phyloP scores from a whole-genome alignment of 345 rosid genomes.

The Corymbia maculata region DNA sequence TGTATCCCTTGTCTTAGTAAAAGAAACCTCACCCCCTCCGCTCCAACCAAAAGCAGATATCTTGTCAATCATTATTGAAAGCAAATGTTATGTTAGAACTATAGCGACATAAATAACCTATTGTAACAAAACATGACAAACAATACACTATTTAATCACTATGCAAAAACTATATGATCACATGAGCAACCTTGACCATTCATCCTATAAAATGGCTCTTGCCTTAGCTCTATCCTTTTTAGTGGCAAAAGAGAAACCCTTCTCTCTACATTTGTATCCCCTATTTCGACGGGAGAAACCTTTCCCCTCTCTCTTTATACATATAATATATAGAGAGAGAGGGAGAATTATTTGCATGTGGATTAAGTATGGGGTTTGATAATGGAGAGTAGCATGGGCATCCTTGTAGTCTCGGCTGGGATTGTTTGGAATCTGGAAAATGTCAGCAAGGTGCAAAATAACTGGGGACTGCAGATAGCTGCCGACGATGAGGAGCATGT shows the following conservation, averaged over 20 bases:
- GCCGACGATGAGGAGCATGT: neutral
- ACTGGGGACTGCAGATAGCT: neutral
- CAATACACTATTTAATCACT: neutral
- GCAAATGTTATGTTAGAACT: neutral
- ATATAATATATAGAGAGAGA: no score
- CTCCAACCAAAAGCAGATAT: neutral
- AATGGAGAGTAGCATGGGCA: neutral
- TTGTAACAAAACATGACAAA: neutral
- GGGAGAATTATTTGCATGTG: neutral
- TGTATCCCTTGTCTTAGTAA: neutral
- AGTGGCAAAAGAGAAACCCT: neutral
- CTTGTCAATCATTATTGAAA: neutral
- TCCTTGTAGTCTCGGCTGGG: neutral
- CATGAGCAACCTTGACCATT: neutral
- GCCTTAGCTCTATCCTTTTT: no score
- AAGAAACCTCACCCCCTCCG: neutral
- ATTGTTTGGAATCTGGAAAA: neutral
- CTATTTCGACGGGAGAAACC: neutral
- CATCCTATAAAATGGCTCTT: neutral
- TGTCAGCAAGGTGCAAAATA: neutral
- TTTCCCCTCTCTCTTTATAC: neutral
- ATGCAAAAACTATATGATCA: rapidly evolving
- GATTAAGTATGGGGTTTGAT: neutral
- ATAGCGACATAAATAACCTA: rapidly evolving
- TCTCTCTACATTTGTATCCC: neutral